These are phyloP conservation scores for Phaeosphaeriaceae sp. DNA, from an alignment of 2,329 filamentous ascomycete species.

Conservation along the genomic window DNA sequence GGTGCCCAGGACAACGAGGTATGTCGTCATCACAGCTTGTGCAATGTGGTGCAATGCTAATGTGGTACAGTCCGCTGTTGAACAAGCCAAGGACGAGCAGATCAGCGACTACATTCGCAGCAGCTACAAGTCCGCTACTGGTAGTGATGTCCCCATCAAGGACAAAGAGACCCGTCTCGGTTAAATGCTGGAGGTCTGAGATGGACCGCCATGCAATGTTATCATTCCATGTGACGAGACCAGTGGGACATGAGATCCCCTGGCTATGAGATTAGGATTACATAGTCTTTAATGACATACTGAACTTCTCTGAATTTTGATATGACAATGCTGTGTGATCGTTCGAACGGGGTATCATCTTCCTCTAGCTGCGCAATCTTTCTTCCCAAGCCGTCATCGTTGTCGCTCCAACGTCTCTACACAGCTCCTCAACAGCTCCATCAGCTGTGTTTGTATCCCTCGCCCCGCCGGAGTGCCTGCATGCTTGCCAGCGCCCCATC, in stretches of 20 bases:
- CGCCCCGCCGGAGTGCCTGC: constrained; percentile 38
- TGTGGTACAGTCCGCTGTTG: constrained; percentile 62
- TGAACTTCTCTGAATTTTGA: not conserved
- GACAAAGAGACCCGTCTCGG: constrained; percentile 66
- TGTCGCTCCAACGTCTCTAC: constrained; percentile 32
- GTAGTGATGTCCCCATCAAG: constrained; percentile 71
- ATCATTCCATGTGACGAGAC: constrained; percentile 8
- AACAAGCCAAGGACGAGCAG: constrained; percentile 84
- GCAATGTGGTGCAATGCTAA: constrained; percentile 9
- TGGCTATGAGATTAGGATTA: constrained; percentile 17
- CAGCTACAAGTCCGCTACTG: constrained; percentile 73
- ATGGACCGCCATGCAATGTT: not conserved
- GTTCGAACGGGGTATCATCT: constrained; percentile 32
- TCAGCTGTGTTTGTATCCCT: constrained; percentile 38
- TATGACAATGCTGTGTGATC: not conserved
- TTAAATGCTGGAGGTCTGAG: constrained; percentile 2
- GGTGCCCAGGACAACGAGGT: constrained; percentile 65
- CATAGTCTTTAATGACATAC: constrained; percentile 18
- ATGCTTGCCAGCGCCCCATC: constrained; percentile 53
- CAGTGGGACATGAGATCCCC: constrained; percentile 17
- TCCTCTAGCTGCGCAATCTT: not conserved
- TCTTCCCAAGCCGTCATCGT: not conserved
- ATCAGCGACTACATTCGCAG: constrained; percentile 75
- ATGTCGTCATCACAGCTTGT: constrained; percentile 45
- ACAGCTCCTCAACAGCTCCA: constrained; percentile 35